Evolutionary conservation across 805 yeast species (phyloP).

Genomic region (Yarrowia sp.): DNA sequence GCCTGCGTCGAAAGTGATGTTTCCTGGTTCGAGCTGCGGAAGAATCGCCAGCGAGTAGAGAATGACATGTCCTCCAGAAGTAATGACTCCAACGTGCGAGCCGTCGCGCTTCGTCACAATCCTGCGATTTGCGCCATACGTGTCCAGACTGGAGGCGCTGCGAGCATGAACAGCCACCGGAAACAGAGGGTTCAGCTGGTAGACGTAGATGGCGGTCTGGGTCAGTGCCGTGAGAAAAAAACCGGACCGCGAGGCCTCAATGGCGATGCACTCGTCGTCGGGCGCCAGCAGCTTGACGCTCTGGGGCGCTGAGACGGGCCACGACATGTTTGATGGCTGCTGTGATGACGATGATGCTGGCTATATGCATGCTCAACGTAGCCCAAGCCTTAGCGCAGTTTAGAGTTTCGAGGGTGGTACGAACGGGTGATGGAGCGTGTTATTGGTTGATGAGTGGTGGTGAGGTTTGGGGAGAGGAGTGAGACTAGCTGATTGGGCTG

Average conservation of each 20-base stretch:
- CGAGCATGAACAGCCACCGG: constrained; percentile 52
- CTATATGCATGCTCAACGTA: neutral
- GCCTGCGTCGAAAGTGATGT: constrained; percentile 28
- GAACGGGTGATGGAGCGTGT: too few species aligned
- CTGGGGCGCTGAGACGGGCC: constrained; percentile 39
- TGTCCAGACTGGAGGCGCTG: constrained; percentile 44
- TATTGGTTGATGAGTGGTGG: too few species aligned
- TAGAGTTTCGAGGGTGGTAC: too few species aligned
- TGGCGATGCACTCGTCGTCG: constrained; percentile 40
- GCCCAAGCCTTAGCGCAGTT: neutral
- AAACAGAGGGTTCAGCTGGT: constrained; percentile 42
- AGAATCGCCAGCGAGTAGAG: constrained; percentile 32
- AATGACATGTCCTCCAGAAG: constrained; percentile 40
- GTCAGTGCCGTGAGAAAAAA: constrained; percentile 42
- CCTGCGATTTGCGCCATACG: constrained; percentile 48
- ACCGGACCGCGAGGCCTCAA: constrained; percentile 36
- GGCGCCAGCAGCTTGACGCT: constrained; percentile 34
- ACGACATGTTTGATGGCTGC: constrained; percentile 33
- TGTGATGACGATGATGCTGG: too few species aligned
- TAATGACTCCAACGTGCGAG: constrained; percentile 7
- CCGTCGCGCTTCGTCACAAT: constrained; percentile 44
- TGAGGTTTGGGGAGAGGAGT: too few species aligned
- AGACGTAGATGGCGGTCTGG: constrained; percentile 42
- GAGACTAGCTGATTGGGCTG: too few species aligned
- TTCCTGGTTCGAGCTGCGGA: constrained; percentile 28